These are phyloP conservation scores for Hirschfeldia incana DNA, from an alignment of 345 rosid genomes.

Conservation along the genomic window DNA sequence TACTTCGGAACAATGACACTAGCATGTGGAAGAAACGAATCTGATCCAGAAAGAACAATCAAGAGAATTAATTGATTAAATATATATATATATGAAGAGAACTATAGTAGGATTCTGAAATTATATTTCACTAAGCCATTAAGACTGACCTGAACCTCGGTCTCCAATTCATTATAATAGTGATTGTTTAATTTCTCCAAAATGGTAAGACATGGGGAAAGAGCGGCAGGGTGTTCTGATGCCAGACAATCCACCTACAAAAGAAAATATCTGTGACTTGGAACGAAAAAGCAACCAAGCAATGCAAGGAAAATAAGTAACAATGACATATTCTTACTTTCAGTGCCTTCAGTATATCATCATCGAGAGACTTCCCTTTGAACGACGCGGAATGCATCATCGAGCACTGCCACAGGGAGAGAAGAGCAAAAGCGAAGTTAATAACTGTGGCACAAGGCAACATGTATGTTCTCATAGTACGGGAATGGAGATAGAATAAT, in stretches of 20 bases:
- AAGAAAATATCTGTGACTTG: constrained; percentile 32
- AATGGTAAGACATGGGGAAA: constrained; percentile 64
- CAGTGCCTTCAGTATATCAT: constrained; percentile 56
- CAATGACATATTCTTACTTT: constrained; percentile 52
- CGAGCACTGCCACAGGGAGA: constrained; percentile 58
- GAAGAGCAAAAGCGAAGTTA: constrained; percentile 21
- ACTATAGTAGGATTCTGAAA: neutral
- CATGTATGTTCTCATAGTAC: neutral
- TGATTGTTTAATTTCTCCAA: constrained; percentile 59
- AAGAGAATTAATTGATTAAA: constrained; percentile 5
- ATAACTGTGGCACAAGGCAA: constrained; percentile 12
- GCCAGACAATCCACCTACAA: constrained; percentile 60
- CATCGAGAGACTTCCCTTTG: constrained; percentile 47
- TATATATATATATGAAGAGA: neutral
- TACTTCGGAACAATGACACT: constrained; percentile 54
- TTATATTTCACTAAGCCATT: constrained; percentile 9
- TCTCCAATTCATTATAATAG: constrained; percentile 48
- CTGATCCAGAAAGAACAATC: constrained; percentile 49
- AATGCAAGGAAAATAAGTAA: constrained; percentile 7
- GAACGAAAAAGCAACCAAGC: constrained; percentile 7
- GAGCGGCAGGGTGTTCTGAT: constrained; percentile 55
- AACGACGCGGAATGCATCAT: constrained; percentile 41
- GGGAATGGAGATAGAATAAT: constrained; percentile 4
- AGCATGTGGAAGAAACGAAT: constrained; percentile 60
- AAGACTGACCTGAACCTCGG: constrained; percentile 70